Conservation (phyloP, 2,329 filamentous ascomycete species). For the Nigrospora oryzae region DNA sequence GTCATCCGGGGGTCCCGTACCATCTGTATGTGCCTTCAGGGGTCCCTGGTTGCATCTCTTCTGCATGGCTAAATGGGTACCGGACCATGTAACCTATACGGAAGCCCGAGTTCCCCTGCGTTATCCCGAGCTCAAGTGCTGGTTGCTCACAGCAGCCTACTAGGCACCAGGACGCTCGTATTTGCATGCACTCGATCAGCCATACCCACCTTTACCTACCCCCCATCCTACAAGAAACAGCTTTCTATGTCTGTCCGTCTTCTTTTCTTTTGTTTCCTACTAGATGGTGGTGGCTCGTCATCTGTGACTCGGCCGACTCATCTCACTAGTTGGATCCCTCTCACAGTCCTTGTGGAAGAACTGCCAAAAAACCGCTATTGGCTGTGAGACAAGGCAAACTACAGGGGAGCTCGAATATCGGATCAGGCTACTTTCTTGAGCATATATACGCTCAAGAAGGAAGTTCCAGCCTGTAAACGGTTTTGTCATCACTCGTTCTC, state of each 20-base stretch:
- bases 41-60: slow-evolving; percentile 12
- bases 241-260: slow-evolving; percentile 10
- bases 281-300: slow-evolving; percentile 5
- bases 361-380: too few relatives aligned
- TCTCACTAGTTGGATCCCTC: background rate
- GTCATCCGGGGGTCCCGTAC: slow-evolving; percentile 6
- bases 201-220: background rate
- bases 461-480: too few relatives aligned
- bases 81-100: slow-evolving; percentile 11
- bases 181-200: slow-evolving; percentile 2
- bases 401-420: too few relatives aligned
- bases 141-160: too few relatives aligned
- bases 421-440: too few relatives aligned
- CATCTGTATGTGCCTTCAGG: slow-evolving; percentile 12
- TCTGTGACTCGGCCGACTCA: background rate
- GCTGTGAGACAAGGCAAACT: too few relatives aligned
- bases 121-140: too few relatives aligned
- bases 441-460: too few relatives aligned
- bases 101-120: background rate
- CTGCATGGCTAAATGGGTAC: slow-evolving; percentile 8
- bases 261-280: slow-evolving; percentile 7
- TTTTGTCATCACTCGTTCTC: too few relatives aligned
- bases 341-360: too few relatives aligned
- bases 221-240: background rate
- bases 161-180: too few relatives aligned